Base-by-base conservation (phyloP, 2,329 filamentous ascomycete species). In the Sordariomycetes sp. region DNA sequence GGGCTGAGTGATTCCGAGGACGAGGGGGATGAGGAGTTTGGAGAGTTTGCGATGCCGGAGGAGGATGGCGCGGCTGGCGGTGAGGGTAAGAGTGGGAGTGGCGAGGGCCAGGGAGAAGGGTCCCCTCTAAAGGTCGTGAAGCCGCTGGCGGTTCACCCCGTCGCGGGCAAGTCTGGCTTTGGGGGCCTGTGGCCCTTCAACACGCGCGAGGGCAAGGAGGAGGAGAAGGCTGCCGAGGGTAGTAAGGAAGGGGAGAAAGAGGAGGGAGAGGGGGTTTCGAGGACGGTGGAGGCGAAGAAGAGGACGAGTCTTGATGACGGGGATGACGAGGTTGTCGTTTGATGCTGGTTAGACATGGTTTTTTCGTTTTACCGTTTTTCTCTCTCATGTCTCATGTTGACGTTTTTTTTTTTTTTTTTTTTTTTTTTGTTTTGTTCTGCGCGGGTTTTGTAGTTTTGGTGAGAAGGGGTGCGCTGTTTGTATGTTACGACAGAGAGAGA, bases 21-120 rank as follows among this genome's bases (percentile, higher is more conserved):
- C 55, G 76, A 75, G 32, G 78, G 81, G 32, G 81, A 83, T 48
- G 82, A 86, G 61, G 83, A 85, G 63, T 81, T 87, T 70, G 84
- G 83, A 15, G 85, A 87, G 59, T 86, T 86, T 62, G 82, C 81
- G 61, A 81, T 86, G 71, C 79, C 82, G 12, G 82, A 84, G 65
- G 71, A 76, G 55, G 72, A 70, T 62, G 52, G 63, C 62, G 59
- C 63, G 66, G 53, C 66, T 64, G 52, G 59, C 20, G 28, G 2
- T 17, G 10, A 25, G 4, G 53, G 71, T 12, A 62, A 64, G 28
- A 54, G 28, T 10, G 56, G 56, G n/a, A 62, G 63, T 4, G 64
- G 61, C 8, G 63, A 32, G 28, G 28, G 65, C 34, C 70, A 74
- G 13, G 72, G 70, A 28, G 35, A 22, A 13, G 12, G 22, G 10